Evolutionary conservation across 192 early-diverging fungal species (phyloP).

Genomic region (Coemansia sp.): DNA sequence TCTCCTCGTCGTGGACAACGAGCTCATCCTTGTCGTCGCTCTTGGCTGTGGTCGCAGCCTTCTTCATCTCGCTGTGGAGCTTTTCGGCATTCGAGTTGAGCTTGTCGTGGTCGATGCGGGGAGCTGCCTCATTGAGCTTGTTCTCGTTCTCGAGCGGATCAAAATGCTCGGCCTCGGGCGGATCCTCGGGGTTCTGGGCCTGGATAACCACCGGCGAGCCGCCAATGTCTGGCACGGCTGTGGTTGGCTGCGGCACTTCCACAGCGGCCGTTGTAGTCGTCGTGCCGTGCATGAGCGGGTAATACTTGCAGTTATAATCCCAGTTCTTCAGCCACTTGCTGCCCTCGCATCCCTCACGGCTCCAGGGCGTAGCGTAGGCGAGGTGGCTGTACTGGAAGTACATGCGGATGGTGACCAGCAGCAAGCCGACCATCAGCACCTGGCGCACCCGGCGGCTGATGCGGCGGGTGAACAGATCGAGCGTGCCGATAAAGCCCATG

Average conservation of each 20-base stretch:
- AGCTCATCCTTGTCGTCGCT: background rate
- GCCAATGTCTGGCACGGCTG: slow-evolving; percentile 8
- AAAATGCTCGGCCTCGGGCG: slow-evolving; percentile 47
- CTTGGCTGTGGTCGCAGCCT: slow-evolving; percentile 28
- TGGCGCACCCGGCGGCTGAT: slow-evolving; percentile 55
- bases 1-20: slow-evolving; percentile 15
- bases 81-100: slow-evolving; percentile 35
- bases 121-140: slow-evolving; percentile 51
- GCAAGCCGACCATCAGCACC: slow-evolving; percentile 50
- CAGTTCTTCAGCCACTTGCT: slow-evolving; percentile 79
- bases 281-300: slow-evolving; percentile 14
- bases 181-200: slow-evolving; percentile 23
- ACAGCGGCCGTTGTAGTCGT: background rate
- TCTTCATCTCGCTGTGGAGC: slow-evolving; percentile 30
- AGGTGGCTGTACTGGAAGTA: slow-evolving; percentile 77
- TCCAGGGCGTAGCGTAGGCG: slow-evolving; percentile 82
- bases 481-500: slow-evolving; percentile 63
- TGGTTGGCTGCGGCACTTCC: slow-evolving; percentile 16
- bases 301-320: slow-evolving; percentile 77
- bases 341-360: slow-evolving; percentile 66
- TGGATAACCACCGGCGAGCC: slow-evolving; percentile 5
- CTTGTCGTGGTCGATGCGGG: slow-evolving; percentile 49
- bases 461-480: slow-evolving; percentile 73
- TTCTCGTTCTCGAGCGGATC: slow-evolving; percentile 52
- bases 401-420: slow-evolving; percentile 58